Base-by-base conservation (phyloP, 345 rosid species). In the Euphorbia peplus region DNA sequence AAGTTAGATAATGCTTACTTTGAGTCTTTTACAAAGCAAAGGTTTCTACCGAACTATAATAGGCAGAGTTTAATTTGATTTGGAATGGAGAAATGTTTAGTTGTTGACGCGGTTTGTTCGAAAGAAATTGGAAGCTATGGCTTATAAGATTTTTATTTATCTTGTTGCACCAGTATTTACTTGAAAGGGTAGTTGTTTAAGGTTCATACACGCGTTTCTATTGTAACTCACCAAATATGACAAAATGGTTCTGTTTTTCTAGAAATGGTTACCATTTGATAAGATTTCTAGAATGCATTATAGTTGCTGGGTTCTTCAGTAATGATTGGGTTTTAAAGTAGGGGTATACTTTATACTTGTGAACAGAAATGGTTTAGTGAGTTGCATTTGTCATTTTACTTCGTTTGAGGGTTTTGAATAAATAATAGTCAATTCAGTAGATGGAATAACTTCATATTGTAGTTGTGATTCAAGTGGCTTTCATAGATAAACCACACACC, bases 31-130 rank as follows among this genome's bases (percentile, higher is more conserved):
- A 14, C 8, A 5, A 14, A 15, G 50, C 13, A 41, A 44, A 64
- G 8, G 5, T 18, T 10, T 44, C 15, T 9, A 26, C 11, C 47
- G 16, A 42, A 64, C 46, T 10, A 14, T 44, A 19, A 25, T 25
- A 59, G 32, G 24, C 24, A 42, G 14, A 6, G 54, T 21, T 42
- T 44, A 3, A 24, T 63, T 24, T 46, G 24, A 63, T 37, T 24
- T 62, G 66, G 51, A 42, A n/a, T 39, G 12, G 26, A 26, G 22
- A 26, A 54, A 44, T 63, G 35, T 63, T 63, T 63, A 26, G 26
- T 16, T 25, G 22, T 15, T 46, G 32, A 59, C 35, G 63, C 16
- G 44, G n/a, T 25, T 44, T 11, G 24, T 14, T 32, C 15, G 25
- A 32, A n/a, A 58, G 35, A 58, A 3, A 14, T 59, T 35, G 41